Evolutionary conservation across 169 alveolate genomes (phyloP).

Genomic region (Plasmodium gallinaceum): DNA sequence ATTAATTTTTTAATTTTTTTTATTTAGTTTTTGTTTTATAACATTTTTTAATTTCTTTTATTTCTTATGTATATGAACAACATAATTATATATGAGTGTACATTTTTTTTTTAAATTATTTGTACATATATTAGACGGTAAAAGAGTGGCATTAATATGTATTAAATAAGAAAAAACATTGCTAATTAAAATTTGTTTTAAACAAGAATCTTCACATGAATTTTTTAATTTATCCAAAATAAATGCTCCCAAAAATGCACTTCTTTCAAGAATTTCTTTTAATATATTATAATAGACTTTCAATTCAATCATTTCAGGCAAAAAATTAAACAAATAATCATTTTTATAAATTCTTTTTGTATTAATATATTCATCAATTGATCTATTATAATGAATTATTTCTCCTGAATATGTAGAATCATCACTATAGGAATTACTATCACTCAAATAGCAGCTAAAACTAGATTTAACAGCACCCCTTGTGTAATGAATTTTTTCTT

Average conservation of each 20-base stretch:
- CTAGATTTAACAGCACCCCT: conserved; percentile 27
- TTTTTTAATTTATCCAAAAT: conserved; percentile 42
- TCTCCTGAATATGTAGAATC: conserved; percentile 23
- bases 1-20: background rate
- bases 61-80: conserved; percentile 50
- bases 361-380: conserved; percentile 53
- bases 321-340: conserved; percentile 63
- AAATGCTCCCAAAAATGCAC: conserved; percentile 68
- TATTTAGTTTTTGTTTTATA: background rate
- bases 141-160: conserved; percentile 56
- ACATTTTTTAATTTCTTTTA: background rate
- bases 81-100: conserved; percentile 50
- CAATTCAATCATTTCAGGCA: conserved; percentile 49
- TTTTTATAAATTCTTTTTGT: conserved; percentile 47
- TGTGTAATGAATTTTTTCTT: conserved; percentile 50
- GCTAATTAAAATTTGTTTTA: conserved; percentile 58
- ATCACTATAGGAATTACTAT: conserved; percentile 31
- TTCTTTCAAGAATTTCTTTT: conserved; percentile 53
- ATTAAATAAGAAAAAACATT: conserved; percentile 62
- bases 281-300: conserved; percentile 44
- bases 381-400: conserved; percentile 37
- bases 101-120: conserved; percentile 50
- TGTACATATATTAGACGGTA: conserved; percentile 61
- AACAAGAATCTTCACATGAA: conserved; percentile 32
- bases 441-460: conserved; percentile 15